Evolutionary conservation across 2,329 filamentous ascomycete species (phyloP).

Genomic region (Colletotrichum higginsianum): DNA sequence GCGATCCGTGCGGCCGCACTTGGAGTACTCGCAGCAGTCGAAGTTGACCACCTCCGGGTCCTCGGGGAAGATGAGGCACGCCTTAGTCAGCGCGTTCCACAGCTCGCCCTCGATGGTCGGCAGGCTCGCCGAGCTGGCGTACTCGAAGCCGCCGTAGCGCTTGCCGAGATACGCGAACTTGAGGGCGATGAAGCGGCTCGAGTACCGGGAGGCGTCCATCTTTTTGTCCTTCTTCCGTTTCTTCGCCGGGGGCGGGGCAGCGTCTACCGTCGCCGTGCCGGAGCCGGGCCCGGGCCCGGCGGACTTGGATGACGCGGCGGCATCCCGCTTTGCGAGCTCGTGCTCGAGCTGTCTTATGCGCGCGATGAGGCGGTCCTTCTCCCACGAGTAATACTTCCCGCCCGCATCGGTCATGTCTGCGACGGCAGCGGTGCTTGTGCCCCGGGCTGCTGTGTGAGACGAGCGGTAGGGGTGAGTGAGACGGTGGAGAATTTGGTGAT

Average conservation of each 20-base stretch:
- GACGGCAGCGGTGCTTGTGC: constrained; percentile 20
- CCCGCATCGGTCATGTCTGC: constrained; percentile 44
- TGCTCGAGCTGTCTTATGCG: constrained; percentile 78
- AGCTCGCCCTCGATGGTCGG: constrained; percentile 94
- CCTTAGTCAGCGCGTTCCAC: constrained; percentile 90
- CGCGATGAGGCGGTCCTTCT: constrained; percentile 76
- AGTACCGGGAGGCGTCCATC: constrained; percentile 86
- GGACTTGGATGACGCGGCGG: constrained; percentile 47
- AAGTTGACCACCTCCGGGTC: constrained; percentile 78
- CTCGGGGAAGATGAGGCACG: constrained; percentile 83
- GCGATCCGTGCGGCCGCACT: constrained; percentile 92
- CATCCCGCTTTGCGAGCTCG: constrained; percentile 69
- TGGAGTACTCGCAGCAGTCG: constrained; percentile 90
- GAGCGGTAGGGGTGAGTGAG: background rate
- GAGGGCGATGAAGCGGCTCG: constrained; percentile 87
- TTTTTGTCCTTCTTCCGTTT: constrained; percentile 57
- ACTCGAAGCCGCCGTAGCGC: constrained; percentile 93
- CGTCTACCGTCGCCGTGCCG: background rate
- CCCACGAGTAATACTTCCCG: constrained; percentile 75
- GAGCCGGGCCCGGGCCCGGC: constrained; percentile 19
- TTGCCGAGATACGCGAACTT: constrained; percentile 96
- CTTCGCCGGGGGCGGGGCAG: constrained; percentile 45
- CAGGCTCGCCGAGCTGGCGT: constrained; percentile 79
- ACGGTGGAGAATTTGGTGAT: constrained; percentile 12
- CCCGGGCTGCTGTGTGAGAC: background rate